Conservation (phyloP, 352 stramenopile genomes). For the Pythium vanterpoolii region DNA sequence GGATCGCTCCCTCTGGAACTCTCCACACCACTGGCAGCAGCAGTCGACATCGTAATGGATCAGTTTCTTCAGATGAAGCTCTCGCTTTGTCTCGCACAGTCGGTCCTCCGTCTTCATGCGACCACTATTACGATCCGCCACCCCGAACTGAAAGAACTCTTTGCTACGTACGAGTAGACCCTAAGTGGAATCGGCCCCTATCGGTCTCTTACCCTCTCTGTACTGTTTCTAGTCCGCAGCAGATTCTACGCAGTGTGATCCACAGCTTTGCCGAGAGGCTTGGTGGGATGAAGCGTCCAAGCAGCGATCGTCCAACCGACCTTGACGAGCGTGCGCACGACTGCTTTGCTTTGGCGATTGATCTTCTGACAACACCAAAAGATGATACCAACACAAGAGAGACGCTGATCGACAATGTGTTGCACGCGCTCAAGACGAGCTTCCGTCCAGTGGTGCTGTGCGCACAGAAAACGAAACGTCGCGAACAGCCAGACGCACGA, state of each 20-base stretch:
- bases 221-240: not conserved
- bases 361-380: conserved; percentile 6
- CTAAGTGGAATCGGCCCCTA: not conserved
- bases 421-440: conserved; percentile 4
- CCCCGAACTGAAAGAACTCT: not conserved
- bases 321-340: conserved; percentile 1
- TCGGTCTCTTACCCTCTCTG: not conserved
- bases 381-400: not conserved
- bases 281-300: conserved; percentile 5
- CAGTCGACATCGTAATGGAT: conserved; percentile 1
- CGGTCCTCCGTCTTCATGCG: conserved; percentile 4
- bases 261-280: conserved; percentile 5
- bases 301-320: too few relatives aligned
- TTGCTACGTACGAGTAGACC: not conserved
- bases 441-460: not conserved
- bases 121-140: not conserved
- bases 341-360: conserved; percentile 9
- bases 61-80: not conserved
- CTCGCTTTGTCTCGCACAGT: not conserved
- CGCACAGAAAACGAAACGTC: not conserved
- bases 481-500: not conserved
- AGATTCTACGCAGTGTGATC: conserved; percentile 5
- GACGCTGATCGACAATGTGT: conserved; percentile 6
- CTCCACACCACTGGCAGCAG: not conserved
- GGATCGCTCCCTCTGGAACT: not conserved